phyloP scores from a whole-genome alignment of 2,329 filamentous ascomycete genomes.

The Fusarium chlamydosporum region DNA sequence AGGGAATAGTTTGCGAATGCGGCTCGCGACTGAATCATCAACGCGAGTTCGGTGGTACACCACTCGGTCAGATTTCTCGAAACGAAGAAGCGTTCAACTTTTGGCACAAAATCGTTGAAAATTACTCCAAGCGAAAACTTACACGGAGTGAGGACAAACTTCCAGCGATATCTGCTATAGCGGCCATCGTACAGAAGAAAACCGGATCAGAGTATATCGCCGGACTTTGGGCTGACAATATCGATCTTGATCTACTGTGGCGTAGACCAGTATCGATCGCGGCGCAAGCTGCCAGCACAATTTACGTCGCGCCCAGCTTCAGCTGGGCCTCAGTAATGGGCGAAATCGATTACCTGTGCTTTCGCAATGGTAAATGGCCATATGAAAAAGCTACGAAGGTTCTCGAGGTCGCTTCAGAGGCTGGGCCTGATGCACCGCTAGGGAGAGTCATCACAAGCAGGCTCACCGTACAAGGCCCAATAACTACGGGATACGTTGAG shows the following conservation, averaged over 20 bases:
- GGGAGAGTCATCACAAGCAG: slow-evolving; percentile 29
- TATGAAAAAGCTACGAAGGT: slow-evolving; percentile 32
- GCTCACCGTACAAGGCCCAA: slow-evolving; percentile 26
- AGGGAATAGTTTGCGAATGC: slow-evolving; percentile 48
- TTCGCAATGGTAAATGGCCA: slow-evolving; percentile 37
- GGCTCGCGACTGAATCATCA: slow-evolving; percentile 45
- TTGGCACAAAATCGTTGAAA: slow-evolving; percentile 52
- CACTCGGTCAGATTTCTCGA: slow-evolving; percentile 32
- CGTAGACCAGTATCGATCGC: slow-evolving; percentile 16
- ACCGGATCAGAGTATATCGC: slow-evolving; percentile 49
- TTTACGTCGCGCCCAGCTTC: slow-evolving; percentile 44
- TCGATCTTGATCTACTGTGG: slow-evolving; percentile 47
- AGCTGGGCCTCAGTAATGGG: slow-evolving; percentile 47
- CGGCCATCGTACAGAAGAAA: slow-evolving; percentile 41
- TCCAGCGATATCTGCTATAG: slow-evolving; percentile 52
- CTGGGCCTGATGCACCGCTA: slow-evolving; percentile 27
- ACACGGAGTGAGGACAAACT: slow-evolving; percentile 47
- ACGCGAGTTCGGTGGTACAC: slow-evolving; percentile 41
- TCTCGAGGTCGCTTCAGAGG: slow-evolving; percentile 19
- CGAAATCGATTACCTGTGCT: slow-evolving; percentile 48
- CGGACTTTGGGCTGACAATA: slow-evolving; percentile 51
- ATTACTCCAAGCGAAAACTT: slow-evolving; percentile 48
- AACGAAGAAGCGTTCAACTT: slow-evolving; percentile 44
- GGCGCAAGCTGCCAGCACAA: slow-evolving; percentile 5
- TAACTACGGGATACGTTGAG: slow-evolving; percentile 19